Evolutionary conservation across 1,284 basidiomycete species (phyloP), one percentile per base, ranked within the genome.

Genomic region (Quambalaria eucalypti): DNA sequence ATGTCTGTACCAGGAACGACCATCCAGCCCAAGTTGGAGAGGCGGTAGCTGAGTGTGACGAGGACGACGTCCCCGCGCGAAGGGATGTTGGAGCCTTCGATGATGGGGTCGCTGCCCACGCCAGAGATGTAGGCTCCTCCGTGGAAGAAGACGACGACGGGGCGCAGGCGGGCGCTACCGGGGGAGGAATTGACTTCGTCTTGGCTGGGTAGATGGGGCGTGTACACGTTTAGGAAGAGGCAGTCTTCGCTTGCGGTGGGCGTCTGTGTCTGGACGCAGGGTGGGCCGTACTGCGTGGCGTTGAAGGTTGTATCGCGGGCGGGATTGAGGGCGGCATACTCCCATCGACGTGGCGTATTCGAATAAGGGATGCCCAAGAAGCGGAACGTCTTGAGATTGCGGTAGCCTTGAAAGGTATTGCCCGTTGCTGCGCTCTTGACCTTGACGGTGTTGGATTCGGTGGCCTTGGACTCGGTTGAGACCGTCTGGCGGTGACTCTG

Each of bases 161-260:
- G 83, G 10, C 83, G 77, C 8, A 78, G 72, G n/a, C 9, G 8
- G 9, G 31, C 8, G 9, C 16, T 33, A 8, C 9, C 9, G 12
- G 42, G 25, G 1, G 10, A 23, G 29, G 19, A 21, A 16, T 19
- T 48, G 26, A 16, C 4, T 25, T 8, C 25, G 12, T 26, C 42
- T 8, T 1, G n/a, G 12, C 8, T 23, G 64, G 71, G 77, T 46
- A 74, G 64, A 67, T 64, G 67, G 4, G 82, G 81, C 39, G 76
- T 78, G 46, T 82, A 73, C 4, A 84, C 79, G 60, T 84, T 84
- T 61, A 84, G 62, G 0, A 77, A 80, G 33, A 84, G 70, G 66
- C 83, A 82, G 44, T 77, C 67, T 26, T 46, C 42, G 6, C 19
- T 46, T 12, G 42, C 16, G 19, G 12, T 54, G 2, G 19, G 7